Percentiles rank a stretch among this genome's conserved stretches.
phyloP scores from a whole-genome alignment of 345 rosid species.

The Alliaria petiolata region DNA sequence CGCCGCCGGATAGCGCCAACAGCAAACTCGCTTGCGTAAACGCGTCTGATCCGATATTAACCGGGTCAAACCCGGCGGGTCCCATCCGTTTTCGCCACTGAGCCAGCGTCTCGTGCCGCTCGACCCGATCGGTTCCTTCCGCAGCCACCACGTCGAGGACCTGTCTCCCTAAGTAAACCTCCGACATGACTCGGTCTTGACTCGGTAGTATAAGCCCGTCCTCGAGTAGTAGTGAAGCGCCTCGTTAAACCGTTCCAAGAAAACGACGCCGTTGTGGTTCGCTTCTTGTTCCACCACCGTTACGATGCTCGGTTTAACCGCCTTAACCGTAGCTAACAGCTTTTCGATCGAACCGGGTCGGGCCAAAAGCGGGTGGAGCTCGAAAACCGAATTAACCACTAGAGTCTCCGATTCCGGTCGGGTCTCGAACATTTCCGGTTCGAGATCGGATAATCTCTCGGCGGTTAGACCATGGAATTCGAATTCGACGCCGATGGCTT shows the following conservation, averaged over 20 bases:
- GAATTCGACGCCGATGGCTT: slow-evolving; percentile 59
- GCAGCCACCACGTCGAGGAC: slow-evolving; percentile 65
- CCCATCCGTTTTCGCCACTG: slow-evolving; percentile 58
- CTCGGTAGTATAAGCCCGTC: slow-evolving; percentile 47
- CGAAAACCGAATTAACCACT: slow-evolving; percentile 75
- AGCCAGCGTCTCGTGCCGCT: slow-evolving; percentile 69
- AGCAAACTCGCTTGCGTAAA: slow-evolving; percentile 84
- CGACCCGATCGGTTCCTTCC: slow-evolving; percentile 64
- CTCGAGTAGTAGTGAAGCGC: slow-evolving; percentile 72
- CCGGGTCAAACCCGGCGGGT: slow-evolving; percentile 54
- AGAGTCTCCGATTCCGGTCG: slow-evolving; percentile 52
- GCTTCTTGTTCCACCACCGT: slow-evolving; percentile 86
- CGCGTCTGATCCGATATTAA: slow-evolving; percentile 74
- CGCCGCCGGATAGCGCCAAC: slow-evolving; percentile 62
- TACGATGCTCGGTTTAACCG: slow-evolving; percentile 60
- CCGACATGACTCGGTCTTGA: slow-evolving; percentile 62
- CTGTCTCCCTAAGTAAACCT: slow-evolving; percentile 64
- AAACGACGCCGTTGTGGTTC: slow-evolving; percentile 62
- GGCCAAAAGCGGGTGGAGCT: slow-evolving; percentile 54
- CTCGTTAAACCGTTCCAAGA: slow-evolving; percentile 66
- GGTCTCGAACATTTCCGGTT: slow-evolving; percentile 75
- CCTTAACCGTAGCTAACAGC: slow-evolving; percentile 58
- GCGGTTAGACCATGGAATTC: slow-evolving; percentile 53
- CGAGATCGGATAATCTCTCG: slow-evolving; percentile 55
- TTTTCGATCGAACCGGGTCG: slow-evolving; percentile 37